Evolutionary conservation across 495 filamentous ascomycete species (phyloP), one percentile per base, ranked within the genome.

Genomic region (Tirmania nivea): DNA sequence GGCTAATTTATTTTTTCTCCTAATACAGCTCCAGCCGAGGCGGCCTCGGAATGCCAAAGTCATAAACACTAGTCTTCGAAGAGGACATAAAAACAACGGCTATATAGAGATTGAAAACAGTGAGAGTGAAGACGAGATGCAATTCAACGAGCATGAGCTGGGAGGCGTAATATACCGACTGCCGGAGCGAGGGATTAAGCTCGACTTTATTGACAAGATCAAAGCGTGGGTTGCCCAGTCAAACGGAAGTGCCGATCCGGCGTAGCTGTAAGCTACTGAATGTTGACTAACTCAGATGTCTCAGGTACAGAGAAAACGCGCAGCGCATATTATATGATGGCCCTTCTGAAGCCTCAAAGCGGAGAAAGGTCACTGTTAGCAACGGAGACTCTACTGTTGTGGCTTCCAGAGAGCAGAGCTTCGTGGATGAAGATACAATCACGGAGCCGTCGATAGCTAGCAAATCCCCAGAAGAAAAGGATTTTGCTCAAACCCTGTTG

Each of bases 81-180:
- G 84, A 52, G 84, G 80, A 50, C 69, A 78, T 56, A 70, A 66
- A 54, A 88, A 87, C 67, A 82, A 84, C 56, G 86, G 87, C 19
- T 68, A 78, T 58, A 81, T 93, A 59, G 86, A 94, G 49, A 69
- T 92, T 20, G 78, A 80, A 36, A 69, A 79, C 42, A 77, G 83
- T 19, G 67, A 67, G 12, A 70, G 70, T 7, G 75, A 78, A 14
- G 73, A 76, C 39, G 75, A 78, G 49, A 76, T 75, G 35, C 66
- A 69, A 8, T 69, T 77, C 47, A 67, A 73, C 50, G 74, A 79
- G 10, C 60, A 72, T 42, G 60, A 70, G 49, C 65, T 70, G 17
- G 69, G 71, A 42, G 81, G 79, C 20, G 71, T 77, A 11, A 69
- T 80, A 35, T 83, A 81, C 64, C 73, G 76, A 49, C 66, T 93